A percentile compares a stretch with the other conserved stretches of the same genome.
phyloP scores from a whole-genome alignment of 192 early-diverging fungal genomes.

The Gamsiella multidivaricata region DNA sequence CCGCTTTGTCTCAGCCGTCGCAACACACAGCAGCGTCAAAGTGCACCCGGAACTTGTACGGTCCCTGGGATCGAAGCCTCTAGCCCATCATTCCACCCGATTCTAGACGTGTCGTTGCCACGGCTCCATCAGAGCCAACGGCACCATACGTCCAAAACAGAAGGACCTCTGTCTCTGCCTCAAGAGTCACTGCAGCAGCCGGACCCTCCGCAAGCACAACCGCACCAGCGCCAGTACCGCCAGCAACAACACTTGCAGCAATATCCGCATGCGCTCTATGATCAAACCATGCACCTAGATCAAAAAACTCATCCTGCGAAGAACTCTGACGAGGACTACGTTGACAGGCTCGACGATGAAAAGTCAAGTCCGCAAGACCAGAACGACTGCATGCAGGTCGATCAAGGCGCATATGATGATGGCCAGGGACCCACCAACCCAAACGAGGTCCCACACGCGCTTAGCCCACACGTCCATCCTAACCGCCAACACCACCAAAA shows the following conservation, averaged over 20 bases:
- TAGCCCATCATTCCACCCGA: no score
- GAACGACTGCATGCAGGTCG: neutral
- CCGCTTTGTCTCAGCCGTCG: constrained; percentile 56
- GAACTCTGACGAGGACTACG: neutral
- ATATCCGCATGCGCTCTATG: neutral
- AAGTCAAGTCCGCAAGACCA: neutral
- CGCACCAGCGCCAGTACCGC: neutral
- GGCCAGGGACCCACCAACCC: neutral
- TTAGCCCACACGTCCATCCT: neutral
- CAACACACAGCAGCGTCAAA: constrained; percentile 28
- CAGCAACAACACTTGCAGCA: neutral
- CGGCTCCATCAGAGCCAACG: no score
- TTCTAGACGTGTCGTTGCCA: no score
- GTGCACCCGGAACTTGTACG: neutral
- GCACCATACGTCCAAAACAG: no score
- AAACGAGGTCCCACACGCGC: neutral
- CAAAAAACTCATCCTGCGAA: no score
- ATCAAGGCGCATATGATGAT: neutral
- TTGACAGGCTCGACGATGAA: neutral
- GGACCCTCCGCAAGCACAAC: neutral
- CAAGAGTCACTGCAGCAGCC: neutral
- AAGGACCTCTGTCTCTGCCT: neutral
- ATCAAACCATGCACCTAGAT: no score
- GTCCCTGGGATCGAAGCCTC: neutral
- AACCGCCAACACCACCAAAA: neutral